Evolutionary conservation across 257 asterid genomes (phyloP).

Genomic region (Gentiana straminea): DNA sequence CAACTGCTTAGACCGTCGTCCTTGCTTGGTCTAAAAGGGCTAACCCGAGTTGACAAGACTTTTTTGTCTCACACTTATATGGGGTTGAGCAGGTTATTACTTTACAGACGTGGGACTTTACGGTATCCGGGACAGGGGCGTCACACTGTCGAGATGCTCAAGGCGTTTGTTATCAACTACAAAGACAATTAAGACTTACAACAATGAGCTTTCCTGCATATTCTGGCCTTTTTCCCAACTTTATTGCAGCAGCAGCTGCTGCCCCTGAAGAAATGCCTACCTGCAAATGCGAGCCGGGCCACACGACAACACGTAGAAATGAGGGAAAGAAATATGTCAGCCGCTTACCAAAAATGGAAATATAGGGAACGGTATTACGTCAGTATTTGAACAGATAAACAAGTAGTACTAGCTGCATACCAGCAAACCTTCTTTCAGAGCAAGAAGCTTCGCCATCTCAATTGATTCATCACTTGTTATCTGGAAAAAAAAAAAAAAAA

Average conservation of each 20-base stretch:
- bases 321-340: neutral
- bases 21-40: no score
- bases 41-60: no score
- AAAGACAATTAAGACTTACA: constrained; percentile 18
- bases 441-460: constrained; percentile 41
- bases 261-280: constrained; percentile 59
- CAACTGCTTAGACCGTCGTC: no score
- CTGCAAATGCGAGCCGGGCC: constrained; percentile 12
- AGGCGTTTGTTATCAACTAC: no score
- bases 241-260: constrained; percentile 47
- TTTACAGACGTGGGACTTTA: no score
- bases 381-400: no score
- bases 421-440: constrained; percentile 42
- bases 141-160: no score
- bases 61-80: no score
- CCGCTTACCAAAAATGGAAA: neutral
- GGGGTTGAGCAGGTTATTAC: no score
- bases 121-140: no score
- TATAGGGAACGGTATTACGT: neutral
- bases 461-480: constrained; percentile 45
- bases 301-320: neutral
- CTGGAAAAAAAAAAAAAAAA: constrained; percentile 7
- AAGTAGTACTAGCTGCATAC: constrained; percentile 16
- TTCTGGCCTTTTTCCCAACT: constrained; percentile 39
- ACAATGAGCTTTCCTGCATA: constrained; percentile 46